Conservation (phyloP, 2,329 filamentous ascomycete genomes). For the Monilinia laxa region DNA sequence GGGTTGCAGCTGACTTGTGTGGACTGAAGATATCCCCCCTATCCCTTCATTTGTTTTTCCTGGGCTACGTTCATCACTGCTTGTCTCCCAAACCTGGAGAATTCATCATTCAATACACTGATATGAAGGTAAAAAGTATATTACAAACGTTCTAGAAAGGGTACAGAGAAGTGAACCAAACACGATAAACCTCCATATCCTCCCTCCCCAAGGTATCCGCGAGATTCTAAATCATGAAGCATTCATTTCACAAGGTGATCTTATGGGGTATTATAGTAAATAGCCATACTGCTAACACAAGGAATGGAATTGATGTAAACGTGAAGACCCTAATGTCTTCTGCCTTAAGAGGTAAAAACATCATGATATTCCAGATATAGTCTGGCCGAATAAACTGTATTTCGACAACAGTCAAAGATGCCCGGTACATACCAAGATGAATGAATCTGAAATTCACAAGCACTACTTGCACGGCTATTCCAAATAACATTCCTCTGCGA, state of each 20-base stretch:
- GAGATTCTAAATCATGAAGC: not conserved
- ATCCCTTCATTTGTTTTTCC: not conserved
- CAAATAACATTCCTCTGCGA: slow-evolving; percentile 24
- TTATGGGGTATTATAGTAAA: not conserved
- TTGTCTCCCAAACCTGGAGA: not conserved
- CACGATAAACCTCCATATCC: slow-evolving; percentile 46
- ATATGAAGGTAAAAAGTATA: slow-evolving; percentile 47
- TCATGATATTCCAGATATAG: slow-evolving; percentile 42
- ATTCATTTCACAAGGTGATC: not conserved
- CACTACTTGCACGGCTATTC: slow-evolving; percentile 27
- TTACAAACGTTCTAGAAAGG: slow-evolving; percentile 47
- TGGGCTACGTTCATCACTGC: not conserved
- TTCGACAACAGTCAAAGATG: slow-evolving; percentile 24
- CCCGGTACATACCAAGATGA: slow-evolving; percentile 20
- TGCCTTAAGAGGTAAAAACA: slow-evolving; percentile 49
- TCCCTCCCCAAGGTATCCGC: slow-evolving; percentile 24
- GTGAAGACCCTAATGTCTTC: slow-evolving; percentile 37
- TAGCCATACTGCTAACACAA: not conserved
- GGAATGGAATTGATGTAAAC: not conserved
- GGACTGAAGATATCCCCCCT: slow-evolving; percentile 52
- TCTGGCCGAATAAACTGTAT: slow-evolving; percentile 26
- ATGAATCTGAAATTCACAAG: slow-evolving; percentile 25
- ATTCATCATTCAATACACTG: not conserved
- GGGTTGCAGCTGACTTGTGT: slow-evolving; percentile 51
- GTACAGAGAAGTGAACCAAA: not conserved